Conservation (phyloP, 257 asterid species). For the Cruciata laevipes region DNA sequence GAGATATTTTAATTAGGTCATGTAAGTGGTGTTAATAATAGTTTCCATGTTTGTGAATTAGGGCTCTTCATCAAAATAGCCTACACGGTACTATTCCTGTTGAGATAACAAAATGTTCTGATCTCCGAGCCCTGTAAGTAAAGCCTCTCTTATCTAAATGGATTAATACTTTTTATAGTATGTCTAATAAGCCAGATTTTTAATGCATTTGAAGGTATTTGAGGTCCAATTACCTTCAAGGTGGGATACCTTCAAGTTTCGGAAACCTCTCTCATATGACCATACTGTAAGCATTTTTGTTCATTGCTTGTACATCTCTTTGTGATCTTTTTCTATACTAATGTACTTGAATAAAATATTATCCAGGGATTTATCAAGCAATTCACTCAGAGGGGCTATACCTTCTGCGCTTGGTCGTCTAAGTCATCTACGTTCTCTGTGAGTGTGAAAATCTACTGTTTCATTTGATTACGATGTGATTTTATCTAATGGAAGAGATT, state of each 20-base stretch:
- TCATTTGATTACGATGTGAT: background rate
- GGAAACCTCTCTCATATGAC: conserved; percentile 75
- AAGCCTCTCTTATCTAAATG: background rate
- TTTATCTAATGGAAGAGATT: background rate
- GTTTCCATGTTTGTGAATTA: conserved; percentile 16
- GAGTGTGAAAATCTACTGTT: conserved; percentile 23
- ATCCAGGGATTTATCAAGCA: conserved; percentile 86
- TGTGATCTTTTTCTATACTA: background rate
- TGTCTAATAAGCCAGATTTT: conserved; percentile 1
- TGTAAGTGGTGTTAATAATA: background rate
- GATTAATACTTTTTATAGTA: background rate
- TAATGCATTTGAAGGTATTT: conserved; percentile 46
- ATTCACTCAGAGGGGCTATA: conserved; percentile 78
- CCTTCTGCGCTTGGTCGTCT: conserved; percentile 85
- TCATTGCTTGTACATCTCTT: background rate
- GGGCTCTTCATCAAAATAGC: conserved; percentile 93
- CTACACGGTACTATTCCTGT: conserved; percentile 77
- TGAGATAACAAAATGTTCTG: conserved; percentile 66
- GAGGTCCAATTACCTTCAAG: conserved; percentile 79
- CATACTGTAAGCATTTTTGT: conserved; percentile 53
- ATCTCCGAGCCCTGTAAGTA: conserved; percentile 88
- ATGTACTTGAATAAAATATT: conserved; percentile 4
- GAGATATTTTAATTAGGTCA: background rate
- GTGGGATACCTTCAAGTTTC: conserved; percentile 78
- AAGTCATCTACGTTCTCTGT: conserved; percentile 59